Base-by-base conservation (phyloP, 2,329 filamentous ascomycete genomes). In the Colletotrichum orbiculare region DNA sequence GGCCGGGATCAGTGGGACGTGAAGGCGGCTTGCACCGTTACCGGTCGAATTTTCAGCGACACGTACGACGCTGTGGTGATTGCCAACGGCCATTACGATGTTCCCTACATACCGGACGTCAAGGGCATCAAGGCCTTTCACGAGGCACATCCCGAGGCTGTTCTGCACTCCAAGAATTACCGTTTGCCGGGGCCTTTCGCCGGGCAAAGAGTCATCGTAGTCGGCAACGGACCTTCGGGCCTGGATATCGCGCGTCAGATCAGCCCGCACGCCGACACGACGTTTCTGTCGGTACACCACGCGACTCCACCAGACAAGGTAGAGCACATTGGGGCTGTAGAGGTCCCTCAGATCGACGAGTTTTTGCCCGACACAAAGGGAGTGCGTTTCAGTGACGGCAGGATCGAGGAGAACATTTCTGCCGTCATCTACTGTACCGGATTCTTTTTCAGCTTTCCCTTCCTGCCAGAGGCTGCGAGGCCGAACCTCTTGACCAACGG, bases 151-250 rank as follows among this genome's bases (percentile, higher is more conserved):
- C 89, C 90, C 0, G 83, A 81, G 0, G 73, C 84, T 3, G 87
- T 95, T 47, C 84, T 83, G 2, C 92, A 96, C 76, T 93, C 94
- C 1, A 97, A 96, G 75, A 87, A 88, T 62, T 98, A 94, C 73
- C 89, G 94, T 45, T 83, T 78, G 0, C 85, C 92, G 0, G 83
- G 87, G 15, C 72, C 80, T 0, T 97, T 90, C 71, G 73, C 74
- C 1, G 83, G 81, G 57, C 91, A 91, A 75, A 96, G 92, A 76
- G 91, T 96, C 10, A 77, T 97, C 6, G 85, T 97, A 0, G 88
- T 97, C 0, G 95, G 95, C 9, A 96, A 93, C 71, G 91, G 91
- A 0, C 91, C 94, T 0, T 97, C 93, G 0, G 95, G 93, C 0
- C 79, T 93, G 13, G 95, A 98, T 72, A 93, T 98, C 70, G 90